Base-by-base conservation (phyloP, 345 rosid species). In the Turritis glabra region DNA sequence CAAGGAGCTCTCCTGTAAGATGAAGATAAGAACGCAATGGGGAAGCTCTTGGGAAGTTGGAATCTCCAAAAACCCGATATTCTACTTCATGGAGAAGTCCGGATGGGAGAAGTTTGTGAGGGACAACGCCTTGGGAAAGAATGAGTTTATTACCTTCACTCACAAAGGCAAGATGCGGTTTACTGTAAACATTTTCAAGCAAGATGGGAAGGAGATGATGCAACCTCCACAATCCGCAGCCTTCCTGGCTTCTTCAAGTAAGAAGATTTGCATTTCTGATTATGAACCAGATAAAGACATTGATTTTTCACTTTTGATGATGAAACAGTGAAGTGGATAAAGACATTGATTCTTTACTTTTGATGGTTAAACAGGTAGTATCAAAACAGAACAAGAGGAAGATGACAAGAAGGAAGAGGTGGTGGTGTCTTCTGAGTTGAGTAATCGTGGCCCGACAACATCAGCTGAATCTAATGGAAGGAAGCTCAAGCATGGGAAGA, bases 21-120 rank as follows among this genome's bases (percentile, higher is more conserved):
- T 71, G 75, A 46, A 56, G 57, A 3, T 59, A 25, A 17, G 12
- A 59, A 14, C 51, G 2, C 5, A 2, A 30, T 43, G 74, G 35
- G 74, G 65, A 18, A 3, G 54, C 4, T 32, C 67, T 22, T 71
- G 75, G 67, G 25, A 47, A 5, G 26, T 71, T 7, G 13, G 3
- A 19, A 58, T 58, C 17, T 47, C 58, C n/a, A 48, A 33, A 4
- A 58, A 58, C 5, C 26, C 19, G 0, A 60, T 59, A 12, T 58
- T 47, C 8, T 58, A 30, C 25, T 59, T 15, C 59, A 46, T 48
- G 46, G 48, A 47, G 35, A 71, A 32, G 21, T 12, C n/a, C 2
- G 48, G 59, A 2, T 71, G 75, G 75, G 38, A 59, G 5, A 47
- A 35, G 47, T 71, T 71, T 33, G 25, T 59, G 5, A 71, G 38